Evolutionary conservation across 2,329 filamentous ascomycete species (phyloP).

Genomic region (Taxawa tesnikishii): DNA sequence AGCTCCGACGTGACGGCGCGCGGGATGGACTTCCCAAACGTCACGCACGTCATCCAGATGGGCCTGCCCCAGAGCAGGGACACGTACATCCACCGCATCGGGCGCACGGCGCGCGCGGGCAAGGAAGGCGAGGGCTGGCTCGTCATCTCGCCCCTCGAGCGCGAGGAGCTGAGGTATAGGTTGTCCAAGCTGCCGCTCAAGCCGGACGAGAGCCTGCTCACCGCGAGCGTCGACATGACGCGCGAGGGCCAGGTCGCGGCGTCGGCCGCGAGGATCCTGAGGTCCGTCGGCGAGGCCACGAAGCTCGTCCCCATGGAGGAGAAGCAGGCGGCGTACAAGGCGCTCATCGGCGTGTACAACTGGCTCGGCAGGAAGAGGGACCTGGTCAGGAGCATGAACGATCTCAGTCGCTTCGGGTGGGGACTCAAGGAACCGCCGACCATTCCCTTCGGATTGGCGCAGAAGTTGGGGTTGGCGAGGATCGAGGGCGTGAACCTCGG

Average conservation of each 20-base stretch:
- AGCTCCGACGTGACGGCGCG: slow-evolving; percentile 39
- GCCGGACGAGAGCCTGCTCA: slow-evolving; percentile 38
- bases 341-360: slow-evolving; percentile 42
- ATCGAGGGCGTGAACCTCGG: slow-evolving; percentile 18
- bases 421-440: slow-evolving; percentile 39
- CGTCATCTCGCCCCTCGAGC: slow-evolving; percentile 46
- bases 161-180: slow-evolving; percentile 33
- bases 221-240: slow-evolving; percentile 36
- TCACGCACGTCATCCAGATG: slow-evolving; percentile 40
- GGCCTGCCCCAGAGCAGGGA: slow-evolving; percentile 32
- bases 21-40: slow-evolving; percentile 42
- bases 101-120: slow-evolving; percentile 50
- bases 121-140: slow-evolving; percentile 63
- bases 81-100: slow-evolving; percentile 39
- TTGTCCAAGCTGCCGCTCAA: slow-evolving; percentile 51
- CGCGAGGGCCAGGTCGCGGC: slow-evolving; percentile 26
- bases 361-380: slow-evolving; percentile 22
- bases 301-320: slow-evolving; percentile 26
- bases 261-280: slow-evolving; percentile 31
- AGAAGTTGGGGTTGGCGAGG: slow-evolving; percentile 15
- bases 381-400: slow-evolving; percentile 40
- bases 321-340: slow-evolving; percentile 41
- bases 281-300: slow-evolving; percentile 28
- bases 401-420: slow-evolving; percentile 39
- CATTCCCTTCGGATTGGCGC: slow-evolving; percentile 17